Evolutionary conservation across 2,329 filamentous ascomycete species (phyloP).

Genomic region (Endothia cerciana): DNA sequence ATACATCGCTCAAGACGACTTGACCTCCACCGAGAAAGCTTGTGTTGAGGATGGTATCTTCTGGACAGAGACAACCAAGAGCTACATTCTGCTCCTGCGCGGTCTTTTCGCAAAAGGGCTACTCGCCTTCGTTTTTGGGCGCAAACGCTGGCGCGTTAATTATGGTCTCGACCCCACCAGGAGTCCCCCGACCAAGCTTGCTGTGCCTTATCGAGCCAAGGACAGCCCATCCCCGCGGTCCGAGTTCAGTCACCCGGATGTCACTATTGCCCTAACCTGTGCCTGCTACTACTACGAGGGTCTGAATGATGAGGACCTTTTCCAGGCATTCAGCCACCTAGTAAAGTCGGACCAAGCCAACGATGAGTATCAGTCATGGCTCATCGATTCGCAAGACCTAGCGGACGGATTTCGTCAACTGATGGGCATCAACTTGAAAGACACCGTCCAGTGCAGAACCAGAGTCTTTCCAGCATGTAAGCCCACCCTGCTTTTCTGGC

Average conservation of each 20-base stretch:
- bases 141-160: constrained; percentile 68
- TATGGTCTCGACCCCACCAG: constrained; percentile 59
- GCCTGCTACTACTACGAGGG: constrained; percentile 62
- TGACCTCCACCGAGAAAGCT: constrained; percentile 38
- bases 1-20: constrained; percentile 46
- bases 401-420: constrained; percentile 46
- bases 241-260: constrained; percentile 67
- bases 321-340: constrained; percentile 51
- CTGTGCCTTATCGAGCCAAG: constrained; percentile 64
- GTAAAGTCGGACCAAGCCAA: constrained; percentile 54
- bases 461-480: constrained; percentile 52
- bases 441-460: constrained; percentile 50
- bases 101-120: constrained; percentile 61
- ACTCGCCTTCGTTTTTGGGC: constrained; percentile 53
- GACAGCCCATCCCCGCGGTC: constrained; percentile 58
- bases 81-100: constrained; percentile 52
- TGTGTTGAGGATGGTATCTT: constrained; percentile 43
- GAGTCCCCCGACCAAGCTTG: constrained; percentile 49
- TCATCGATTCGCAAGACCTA: constrained; percentile 40
- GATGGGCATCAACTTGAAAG: constrained; percentile 60
- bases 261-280: constrained; percentile 58
- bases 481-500: not conserved
- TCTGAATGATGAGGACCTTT: constrained; percentile 54
- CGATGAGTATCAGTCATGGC: constrained; percentile 56
- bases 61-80: constrained; percentile 41